Percentiles rank a stretch among this genome's conserved stretches.
These are phyloP conservation scores for Heliocybe sulcata DNA, from an alignment of 1,284 basidiomycete genomes.

Conservation along the genomic window DNA sequence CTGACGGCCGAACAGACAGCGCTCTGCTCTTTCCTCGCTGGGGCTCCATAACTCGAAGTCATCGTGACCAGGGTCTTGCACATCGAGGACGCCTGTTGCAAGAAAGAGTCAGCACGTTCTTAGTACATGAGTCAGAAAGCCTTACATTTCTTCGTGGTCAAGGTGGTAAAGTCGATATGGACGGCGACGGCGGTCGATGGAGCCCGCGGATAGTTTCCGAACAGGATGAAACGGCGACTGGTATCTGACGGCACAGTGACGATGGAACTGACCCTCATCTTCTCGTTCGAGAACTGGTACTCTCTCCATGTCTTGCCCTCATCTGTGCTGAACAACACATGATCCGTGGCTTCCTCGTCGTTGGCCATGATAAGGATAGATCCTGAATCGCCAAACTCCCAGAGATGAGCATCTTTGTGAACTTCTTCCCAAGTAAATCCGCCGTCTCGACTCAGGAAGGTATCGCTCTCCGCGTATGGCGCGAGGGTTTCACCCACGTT, in stretches of 20 bases:
- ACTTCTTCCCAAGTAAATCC: slow-evolving; percentile 99
- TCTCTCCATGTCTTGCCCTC: slow-evolving; percentile 87
- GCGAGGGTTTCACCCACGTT: slow-evolving; percentile 86
- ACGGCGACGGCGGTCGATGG: slow-evolving; percentile 58
- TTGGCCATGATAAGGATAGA: slow-evolving; percentile 91
- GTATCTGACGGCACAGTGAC: slow-evolving; percentile 90
- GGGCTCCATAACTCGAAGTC: slow-evolving; percentile 97
- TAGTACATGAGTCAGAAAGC: slow-evolving; percentile 8
- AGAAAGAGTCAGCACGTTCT: slow-evolving; percentile 10
- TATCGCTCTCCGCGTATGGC: slow-evolving; percentile 85
- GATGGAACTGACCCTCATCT: slow-evolving; percentile 72
- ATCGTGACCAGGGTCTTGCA: slow-evolving; percentile 70
- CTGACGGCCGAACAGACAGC: slow-evolving; percentile 83
- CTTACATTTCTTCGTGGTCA: slow-evolving; percentile 74
- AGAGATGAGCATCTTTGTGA: slow-evolving; percentile 95
- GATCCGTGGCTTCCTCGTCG: slow-evolving; percentile 90
- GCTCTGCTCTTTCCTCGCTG: slow-evolving; percentile 70
- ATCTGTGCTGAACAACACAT: slow-evolving; percentile 83
- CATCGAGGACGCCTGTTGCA: slow-evolving; percentile 54
- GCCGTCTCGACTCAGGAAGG: slow-evolving; percentile 93
- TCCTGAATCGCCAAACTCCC: slow-evolving; percentile 98
- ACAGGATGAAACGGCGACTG: slow-evolving; percentile 84
- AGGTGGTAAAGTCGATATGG: slow-evolving; percentile 83
- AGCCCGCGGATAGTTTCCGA: slow-evolving; percentile 58
- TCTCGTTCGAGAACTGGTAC: slow-evolving; percentile 75